phyloP scores from a whole-genome alignment of 768 basidiomycete species.

The Amanita fuliginea region DNA sequence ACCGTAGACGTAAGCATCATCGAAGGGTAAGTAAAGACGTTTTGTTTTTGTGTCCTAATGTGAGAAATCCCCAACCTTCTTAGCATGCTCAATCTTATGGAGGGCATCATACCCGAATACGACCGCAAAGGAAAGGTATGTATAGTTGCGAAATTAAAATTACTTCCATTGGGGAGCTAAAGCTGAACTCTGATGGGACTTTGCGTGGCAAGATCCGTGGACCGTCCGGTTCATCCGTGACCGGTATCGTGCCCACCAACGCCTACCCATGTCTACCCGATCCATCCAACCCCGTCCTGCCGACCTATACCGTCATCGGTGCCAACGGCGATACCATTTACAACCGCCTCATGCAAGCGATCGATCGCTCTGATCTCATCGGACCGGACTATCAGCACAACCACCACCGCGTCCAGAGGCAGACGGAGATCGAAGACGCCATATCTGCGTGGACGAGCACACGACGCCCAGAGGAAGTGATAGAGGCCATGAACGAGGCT shows the following conservation, averaged over 20 bases:
- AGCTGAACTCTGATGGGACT: too few relatives aligned
- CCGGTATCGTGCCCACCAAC: conserved; percentile 68
- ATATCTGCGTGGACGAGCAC: conserved; percentile 49
- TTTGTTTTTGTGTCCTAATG: not conserved
- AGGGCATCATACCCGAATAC: conserved; percentile 66
- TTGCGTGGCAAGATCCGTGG: conserved; percentile 39
- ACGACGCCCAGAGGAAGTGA: conserved; percentile 42
- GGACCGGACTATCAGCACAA: conserved; percentile 46
- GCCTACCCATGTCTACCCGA: conserved; percentile 57
- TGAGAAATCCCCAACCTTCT: too few relatives aligned
- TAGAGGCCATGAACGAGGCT: conserved; percentile 33
- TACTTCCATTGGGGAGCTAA: too few relatives aligned
- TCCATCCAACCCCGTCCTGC: conserved; percentile 24
- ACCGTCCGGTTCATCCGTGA: conserved; percentile 66
- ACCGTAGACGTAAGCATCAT: conserved; percentile 71
- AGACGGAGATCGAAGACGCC: conserved; percentile 53
- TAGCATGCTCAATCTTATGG: conserved; percentile 72
- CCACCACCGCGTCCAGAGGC: conserved; percentile 49
- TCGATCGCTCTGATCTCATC: conserved; percentile 47
- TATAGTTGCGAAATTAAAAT: not conserved
- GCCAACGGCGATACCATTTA: conserved; percentile 67
- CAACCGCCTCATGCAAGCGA: conserved; percentile 50
- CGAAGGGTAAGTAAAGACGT: conserved; percentile 42
- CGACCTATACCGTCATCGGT: conserved; percentile 58
- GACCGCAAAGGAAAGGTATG: conserved; percentile 57